These are phyloP conservation scores for Gyromitra esculenta DNA, from an alignment of 2,329 filamentous ascomycete species.

Conservation along the genomic window DNA sequence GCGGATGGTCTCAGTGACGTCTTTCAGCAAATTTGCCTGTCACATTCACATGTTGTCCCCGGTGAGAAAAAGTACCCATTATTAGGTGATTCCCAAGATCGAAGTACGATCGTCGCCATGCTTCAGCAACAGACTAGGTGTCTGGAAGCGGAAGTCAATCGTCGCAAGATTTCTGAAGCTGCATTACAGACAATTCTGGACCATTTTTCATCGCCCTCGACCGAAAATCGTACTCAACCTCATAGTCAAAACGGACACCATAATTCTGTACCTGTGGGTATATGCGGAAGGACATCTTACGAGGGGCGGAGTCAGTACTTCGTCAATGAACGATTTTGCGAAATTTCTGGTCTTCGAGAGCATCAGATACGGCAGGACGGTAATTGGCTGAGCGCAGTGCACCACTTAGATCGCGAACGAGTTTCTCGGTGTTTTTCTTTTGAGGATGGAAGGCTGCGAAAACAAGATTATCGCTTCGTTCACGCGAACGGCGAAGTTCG, in stretches of 20 bases:
- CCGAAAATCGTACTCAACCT: constrained; percentile 24
- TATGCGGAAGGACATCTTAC: constrained; percentile 50
- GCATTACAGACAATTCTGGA: constrained; percentile 50
- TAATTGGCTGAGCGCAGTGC: constrained; percentile 53
- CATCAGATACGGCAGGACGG: constrained; percentile 43
- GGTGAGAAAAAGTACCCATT: constrained; percentile 49
- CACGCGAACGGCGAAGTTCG: constrained; percentile 49
- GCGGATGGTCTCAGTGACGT: constrained; percentile 54
- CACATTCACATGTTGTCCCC: constrained; percentile 52
- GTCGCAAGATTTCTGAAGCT: constrained; percentile 48
- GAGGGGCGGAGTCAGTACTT: constrained; percentile 53
- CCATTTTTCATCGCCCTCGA: constrained; percentile 48
- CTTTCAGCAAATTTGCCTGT: constrained; percentile 53
- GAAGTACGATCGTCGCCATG: constrained; percentile 53
- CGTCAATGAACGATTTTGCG: constrained; percentile 51
- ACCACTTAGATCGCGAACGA: constrained; percentile 50
- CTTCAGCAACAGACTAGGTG: constrained; percentile 54
- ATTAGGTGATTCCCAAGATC: constrained; percentile 46
- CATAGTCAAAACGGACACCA: constrained; percentile 38
- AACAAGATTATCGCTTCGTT: constrained; percentile 53
- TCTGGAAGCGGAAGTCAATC: constrained; percentile 50
- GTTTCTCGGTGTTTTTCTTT: constrained; percentile 51
- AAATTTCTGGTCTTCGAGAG: constrained; percentile 48
- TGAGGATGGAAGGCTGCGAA: constrained; percentile 51
- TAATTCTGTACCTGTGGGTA: constrained; percentile 44